These are phyloP conservation scores for Suhomyces sp. DNA, from an alignment of 805 yeast species.

Conservation along the genomic window DNA sequence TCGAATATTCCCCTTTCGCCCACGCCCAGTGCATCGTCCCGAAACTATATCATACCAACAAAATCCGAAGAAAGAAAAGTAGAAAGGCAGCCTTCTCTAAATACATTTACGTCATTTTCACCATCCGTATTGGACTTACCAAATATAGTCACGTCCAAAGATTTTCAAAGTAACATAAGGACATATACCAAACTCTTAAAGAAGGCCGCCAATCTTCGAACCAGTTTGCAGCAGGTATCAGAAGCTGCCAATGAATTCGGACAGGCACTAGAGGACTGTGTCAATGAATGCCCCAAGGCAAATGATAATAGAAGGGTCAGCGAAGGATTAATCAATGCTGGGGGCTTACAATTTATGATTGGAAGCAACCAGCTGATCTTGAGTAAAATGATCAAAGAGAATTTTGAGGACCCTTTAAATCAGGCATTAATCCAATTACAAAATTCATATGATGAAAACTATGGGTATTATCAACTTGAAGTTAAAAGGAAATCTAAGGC, in stretches of 20 bases:
- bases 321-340: slow-evolving; percentile 66
- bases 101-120: slow-evolving; percentile 45
- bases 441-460: slow-evolving; percentile 43
- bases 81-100: slow-evolving; percentile 31
- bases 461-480: slow-evolving; percentile 50
- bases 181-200: slow-evolving; percentile 47
- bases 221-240: slow-evolving; percentile 47
- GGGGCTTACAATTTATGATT: slow-evolving; percentile 72
- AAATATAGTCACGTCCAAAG: slow-evolving; percentile 58
- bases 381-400: slow-evolving; percentile 51
- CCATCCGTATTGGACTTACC: slow-evolving; percentile 59
- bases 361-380: slow-evolving; percentile 76
- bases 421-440: slow-evolving; percentile 45
- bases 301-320: slow-evolving; percentile 30
- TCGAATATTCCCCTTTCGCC: slow-evolving; percentile 10
- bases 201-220: slow-evolving; percentile 46
- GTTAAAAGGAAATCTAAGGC: slow-evolving; percentile 50
- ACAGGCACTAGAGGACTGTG: slow-evolving; percentile 52
- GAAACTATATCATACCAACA: slow-evolving; percentile 5
- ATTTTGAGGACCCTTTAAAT: slow-evolving; percentile 53
- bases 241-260: slow-evolving; percentile 71
- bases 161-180: slow-evolving; percentile 48
- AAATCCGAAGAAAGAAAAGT: slow-evolving; percentile 5
- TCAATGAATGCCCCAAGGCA: slow-evolving; percentile 26
- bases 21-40: slow-evolving; percentile 10